A percentile compares a stretch with the other conserved stretches of the same genome.
phyloP scores from a whole-genome alignment of 2,329 filamentous ascomycete species.

The Leptodontidium sp. region DNA sequence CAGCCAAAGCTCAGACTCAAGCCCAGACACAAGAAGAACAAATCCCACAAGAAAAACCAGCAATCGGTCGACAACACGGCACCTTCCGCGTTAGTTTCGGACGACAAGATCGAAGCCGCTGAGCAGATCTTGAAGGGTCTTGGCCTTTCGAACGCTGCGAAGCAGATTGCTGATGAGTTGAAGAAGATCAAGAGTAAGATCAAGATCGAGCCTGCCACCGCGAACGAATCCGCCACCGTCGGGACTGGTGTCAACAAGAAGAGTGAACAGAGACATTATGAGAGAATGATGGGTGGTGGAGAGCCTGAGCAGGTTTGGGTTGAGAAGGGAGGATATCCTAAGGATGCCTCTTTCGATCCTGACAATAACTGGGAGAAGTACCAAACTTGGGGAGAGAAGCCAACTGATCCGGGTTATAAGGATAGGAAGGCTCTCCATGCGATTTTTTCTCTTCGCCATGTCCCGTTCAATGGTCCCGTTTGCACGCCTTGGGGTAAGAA shows the following conservation, averaged over 20 bases:
- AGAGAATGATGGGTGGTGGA: background rate
- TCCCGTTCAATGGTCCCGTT: slow-evolving; percentile 12
- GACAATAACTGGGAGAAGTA: slow-evolving; percentile 14
- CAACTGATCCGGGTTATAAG: background rate
- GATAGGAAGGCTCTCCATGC: slow-evolving; percentile 6
- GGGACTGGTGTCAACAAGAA: background rate
- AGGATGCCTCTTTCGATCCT: slow-evolving; percentile 1
- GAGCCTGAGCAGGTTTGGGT: slow-evolving; percentile 6
- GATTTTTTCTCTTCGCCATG: background rate
- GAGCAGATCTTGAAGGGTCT: too few species aligned
- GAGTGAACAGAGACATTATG: background rate
- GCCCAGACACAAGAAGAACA: background rate
- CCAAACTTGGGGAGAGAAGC: slow-evolving; percentile 12
- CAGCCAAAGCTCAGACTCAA: background rate
- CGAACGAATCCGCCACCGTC: background rate
- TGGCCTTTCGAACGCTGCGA: background rate
- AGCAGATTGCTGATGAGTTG: background rate
- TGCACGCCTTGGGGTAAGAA: background rate
- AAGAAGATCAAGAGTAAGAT: background rate
- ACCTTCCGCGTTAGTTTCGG: background rate
- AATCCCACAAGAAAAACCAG: background rate
- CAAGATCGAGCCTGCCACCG: background rate
- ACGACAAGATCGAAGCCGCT: too few species aligned
- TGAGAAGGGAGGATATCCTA: slow-evolving; percentile 10
- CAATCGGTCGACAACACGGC: background rate